phyloP scores from a whole-genome alignment of 495 filamentous ascomycete species.

The Achaetomiella virescens region DNA sequence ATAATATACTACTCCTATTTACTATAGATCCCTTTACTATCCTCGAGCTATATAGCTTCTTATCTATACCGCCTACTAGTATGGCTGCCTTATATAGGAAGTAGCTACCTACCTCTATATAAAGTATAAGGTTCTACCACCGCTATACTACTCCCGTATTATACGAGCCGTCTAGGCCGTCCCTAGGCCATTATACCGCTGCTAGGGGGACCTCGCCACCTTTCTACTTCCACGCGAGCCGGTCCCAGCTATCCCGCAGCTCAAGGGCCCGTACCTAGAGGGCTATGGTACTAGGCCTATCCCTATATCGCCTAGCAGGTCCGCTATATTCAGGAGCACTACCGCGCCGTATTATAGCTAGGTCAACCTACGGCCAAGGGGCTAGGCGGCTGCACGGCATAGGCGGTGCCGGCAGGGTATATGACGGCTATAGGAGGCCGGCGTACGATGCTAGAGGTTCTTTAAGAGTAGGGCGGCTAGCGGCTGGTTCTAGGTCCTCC shows the following conservation, averaged over 20 bases:
- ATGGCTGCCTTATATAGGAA: too few species aligned
- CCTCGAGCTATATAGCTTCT: too few species aligned
- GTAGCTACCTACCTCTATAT: not conserved
- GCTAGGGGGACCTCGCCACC: not conserved
- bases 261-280: not conserved
- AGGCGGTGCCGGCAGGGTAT: not conserved
- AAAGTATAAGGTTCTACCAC: not conserved
- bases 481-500: too few species aligned
- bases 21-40: too few species aligned
- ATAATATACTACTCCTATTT: too few species aligned
- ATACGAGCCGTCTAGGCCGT: too few species aligned
- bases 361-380: not conserved
- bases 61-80: too few species aligned
- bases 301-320: not conserved
- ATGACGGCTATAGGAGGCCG: too few species aligned
- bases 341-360: not conserved
- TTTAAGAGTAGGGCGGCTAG: too few species aligned
- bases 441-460: too few species aligned
- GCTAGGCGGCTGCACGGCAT: too few species aligned
- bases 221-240: not conserved
- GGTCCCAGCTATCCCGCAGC: not conserved
- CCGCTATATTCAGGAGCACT: not conserved
- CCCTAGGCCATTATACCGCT: not conserved
- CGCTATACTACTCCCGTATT: not conserved
- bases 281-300: not conserved